Base-by-base conservation (phyloP, 2,329 filamentous ascomycete species). In the Penicillium freii region DNA sequence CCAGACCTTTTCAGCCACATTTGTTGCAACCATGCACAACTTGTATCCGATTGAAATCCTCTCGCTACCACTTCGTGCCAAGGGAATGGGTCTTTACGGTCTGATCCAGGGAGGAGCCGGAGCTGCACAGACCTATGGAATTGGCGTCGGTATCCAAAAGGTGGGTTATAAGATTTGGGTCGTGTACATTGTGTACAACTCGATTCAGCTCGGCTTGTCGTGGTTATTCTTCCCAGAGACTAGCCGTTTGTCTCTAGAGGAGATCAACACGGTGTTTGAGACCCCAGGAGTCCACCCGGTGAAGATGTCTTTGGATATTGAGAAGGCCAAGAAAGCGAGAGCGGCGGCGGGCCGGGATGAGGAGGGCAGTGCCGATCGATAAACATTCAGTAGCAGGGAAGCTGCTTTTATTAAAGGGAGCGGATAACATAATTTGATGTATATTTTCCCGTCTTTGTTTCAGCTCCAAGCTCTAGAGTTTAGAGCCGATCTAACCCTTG, bases 221-320 rank as follows among this genome's bases (percentile, higher is more conserved):
- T 83, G 80, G 61, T 81, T 81, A 51, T 72, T 81, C 59, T 84
- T 83, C 65, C 81, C 81, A 0, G 81, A 83, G 66, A 83, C 81
- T 11, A 77, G 77, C 44, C 74, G 73, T 21, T 67, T 82, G 36
- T 78, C 74, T 23, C 72, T 84, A 43, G 82, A 85, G 66, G 82
- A 85, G 69, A 84, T 84, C 50, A 82, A 84, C 62, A 79, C 79
- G 43, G 82, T 86, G 54, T 86, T 86, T 57, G 82, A 79, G 61
- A 79, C 77, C 0, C 71, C 72, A 5, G 76, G 75, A 7, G 71
- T 77, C 17, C 58, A 65, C 42, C 77, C 77, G 7, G 77, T 79
- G 2, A 78, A 78, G 68, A 78, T 79, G 74, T 75, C 69, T 10
- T 56, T 73, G 60, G 68, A 76, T 62, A 75, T 78, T 21, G 69